Base-by-base conservation (phyloP, 805 yeast species). In the Starmera dryadoides region DNA sequence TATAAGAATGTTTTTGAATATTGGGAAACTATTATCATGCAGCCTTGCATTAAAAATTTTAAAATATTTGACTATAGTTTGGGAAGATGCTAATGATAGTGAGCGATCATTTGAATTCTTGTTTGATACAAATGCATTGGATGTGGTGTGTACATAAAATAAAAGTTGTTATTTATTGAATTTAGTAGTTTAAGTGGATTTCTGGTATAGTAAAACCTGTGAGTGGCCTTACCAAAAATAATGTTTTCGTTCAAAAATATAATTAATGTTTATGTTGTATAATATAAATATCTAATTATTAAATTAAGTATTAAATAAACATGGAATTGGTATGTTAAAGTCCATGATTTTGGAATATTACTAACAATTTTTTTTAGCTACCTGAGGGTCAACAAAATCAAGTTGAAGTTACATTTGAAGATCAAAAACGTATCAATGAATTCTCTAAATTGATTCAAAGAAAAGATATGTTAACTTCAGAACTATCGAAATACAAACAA, bases 381-480 rank as follows among this genome's bases (percentile, higher is more conserved):
- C 71, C 73, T 8, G 67, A 66, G 44, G 73, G 73, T 1, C 56
- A 64, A 45, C 53, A 57, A 44, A 67, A 67, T 42, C 60, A 53
- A 35, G 59, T 58, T 6, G 63, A 63, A 42, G 73, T 67, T 6
- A 55, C 63, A 6, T 58, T 55, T 32, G 52, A 76, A 42, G 98
- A 91, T 58, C 98, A 91, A 64, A 80, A 84, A 56, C 77, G 77
- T 55, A 91, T 91, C 66, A 93, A 91, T 62, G 78, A 78, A 57
- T 91, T 93, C 56, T 86, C 96, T 14, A 83, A 88, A 34, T 68
- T 88, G 45, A 86, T 88, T 43, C 68, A 79, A 47, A 77, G 81
- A 43, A 79, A 81, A 48, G 87, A 85, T 47, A 69, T 69, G 16
- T 57, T 79, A 12, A 66, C 71, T 25, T 71, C 62, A 16, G 70